These are phyloP conservation scores for Neoarthrinium moseri DNA, from an alignment of 2,329 filamentous ascomycete genomes.

Conservation along the genomic window DNA sequence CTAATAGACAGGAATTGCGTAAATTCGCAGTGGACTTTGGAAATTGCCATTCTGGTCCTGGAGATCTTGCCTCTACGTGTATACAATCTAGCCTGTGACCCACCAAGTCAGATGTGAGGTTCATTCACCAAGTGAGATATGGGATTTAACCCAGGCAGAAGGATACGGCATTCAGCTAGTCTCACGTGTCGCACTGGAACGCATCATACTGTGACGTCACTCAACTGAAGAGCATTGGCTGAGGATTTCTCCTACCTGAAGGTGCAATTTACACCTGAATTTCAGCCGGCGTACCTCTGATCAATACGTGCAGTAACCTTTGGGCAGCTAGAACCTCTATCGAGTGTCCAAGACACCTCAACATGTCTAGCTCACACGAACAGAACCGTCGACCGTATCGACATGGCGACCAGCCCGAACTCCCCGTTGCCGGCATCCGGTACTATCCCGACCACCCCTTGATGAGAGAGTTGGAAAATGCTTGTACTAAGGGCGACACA, in stretches of 20 bases:
- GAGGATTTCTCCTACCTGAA: not conserved
- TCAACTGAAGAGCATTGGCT: not conserved
- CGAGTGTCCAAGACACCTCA: not conserved
- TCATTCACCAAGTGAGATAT: not conserved
- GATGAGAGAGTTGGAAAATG: slow-evolving; percentile 9
- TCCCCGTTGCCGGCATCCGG: slow-evolving; percentile 8
- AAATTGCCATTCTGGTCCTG: not conserved
- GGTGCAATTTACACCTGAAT: not conserved
- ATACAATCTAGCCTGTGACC: too few species aligned
- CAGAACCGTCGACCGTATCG: not conserved
- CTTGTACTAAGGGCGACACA: slow-evolving; percentile 4
- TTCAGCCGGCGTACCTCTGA: not conserved
- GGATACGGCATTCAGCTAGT: not conserved
- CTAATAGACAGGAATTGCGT: not conserved
- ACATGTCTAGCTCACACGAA: not conserved
- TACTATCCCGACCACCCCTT: slow-evolving; percentile 13
- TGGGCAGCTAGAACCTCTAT: not conserved
- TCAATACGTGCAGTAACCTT: not conserved
- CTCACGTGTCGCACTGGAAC: not conserved
- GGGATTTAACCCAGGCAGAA: not conserved
- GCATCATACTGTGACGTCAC: slow-evolving; percentile 1
- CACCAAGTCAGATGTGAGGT: not conserved
- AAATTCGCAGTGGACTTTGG: not conserved
- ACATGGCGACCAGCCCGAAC: slow-evolving; percentile 7
- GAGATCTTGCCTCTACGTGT: not conserved